These are phyloP conservation scores for Penicillium paxilli DNA, from an alignment of 495 filamentous ascomycete genomes.

Conservation along the genomic window DNA sequence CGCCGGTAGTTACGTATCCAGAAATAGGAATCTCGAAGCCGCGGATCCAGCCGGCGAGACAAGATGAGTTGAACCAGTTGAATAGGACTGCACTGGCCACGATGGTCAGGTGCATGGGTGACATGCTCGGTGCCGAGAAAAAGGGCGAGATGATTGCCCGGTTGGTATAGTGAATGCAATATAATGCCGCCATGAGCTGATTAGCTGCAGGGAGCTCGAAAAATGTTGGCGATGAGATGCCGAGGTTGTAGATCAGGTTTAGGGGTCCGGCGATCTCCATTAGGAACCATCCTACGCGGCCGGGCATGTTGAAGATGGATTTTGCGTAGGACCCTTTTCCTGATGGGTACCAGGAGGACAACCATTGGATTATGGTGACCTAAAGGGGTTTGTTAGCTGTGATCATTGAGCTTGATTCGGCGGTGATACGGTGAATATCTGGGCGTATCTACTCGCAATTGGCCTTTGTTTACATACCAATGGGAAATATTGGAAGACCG, in stretches of 20 bases:
- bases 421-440: too few species aligned
- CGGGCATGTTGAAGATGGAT: conserved; percentile 81
- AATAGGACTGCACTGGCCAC: conserved; percentile 62
- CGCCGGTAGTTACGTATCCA: conserved; percentile 8
- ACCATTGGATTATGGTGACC: conserved; percentile 63
- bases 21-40: conserved; percentile 41
- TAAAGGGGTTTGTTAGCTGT: conserved; percentile 20
- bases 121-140: conserved; percentile 84
- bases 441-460: background rate
- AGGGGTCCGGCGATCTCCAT: conserved; percentile 84
- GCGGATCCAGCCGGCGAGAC: conserved; percentile 76
- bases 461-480: conserved; percentile 32
- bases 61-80: conserved; percentile 76
- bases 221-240: conserved; percentile 48
- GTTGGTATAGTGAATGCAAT: conserved; percentile 80
- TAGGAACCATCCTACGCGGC: conserved; percentile 77
- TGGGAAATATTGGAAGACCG: conserved; percentile 53
- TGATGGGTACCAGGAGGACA: conserved; percentile 61
- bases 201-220: conserved; percentile 29
- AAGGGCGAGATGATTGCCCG: conserved; percentile 79
- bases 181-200: conserved; percentile 33
- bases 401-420: too few species aligned
- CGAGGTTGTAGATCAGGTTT: conserved; percentile 75
- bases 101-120: conserved; percentile 72
- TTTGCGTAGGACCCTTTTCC: conserved; percentile 81